These are phyloP conservation scores for Datura wrightii DNA, from an alignment of 257 asterid species.

Conservation along the genomic window DNA sequence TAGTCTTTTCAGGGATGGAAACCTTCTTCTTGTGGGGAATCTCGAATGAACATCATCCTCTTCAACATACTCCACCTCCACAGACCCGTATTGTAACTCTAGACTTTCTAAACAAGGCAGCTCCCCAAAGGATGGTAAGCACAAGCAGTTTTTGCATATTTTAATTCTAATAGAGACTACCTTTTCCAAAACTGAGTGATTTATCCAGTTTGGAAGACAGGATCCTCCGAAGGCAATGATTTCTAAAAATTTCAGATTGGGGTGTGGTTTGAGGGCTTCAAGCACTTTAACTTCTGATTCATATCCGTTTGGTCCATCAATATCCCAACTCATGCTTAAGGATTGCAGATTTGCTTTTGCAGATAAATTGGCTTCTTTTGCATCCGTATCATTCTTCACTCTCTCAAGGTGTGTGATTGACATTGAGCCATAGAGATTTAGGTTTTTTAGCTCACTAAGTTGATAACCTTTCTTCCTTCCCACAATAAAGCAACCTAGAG, in stretches of 20 bases:
- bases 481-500: slow-evolving; percentile 41
- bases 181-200: slow-evolving; percentile 27
- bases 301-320: neutral
- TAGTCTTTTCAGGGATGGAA: slow-evolving; percentile 29
- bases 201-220: slow-evolving; percentile 44
- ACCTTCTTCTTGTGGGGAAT: slow-evolving; percentile 9
- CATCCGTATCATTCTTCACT: slow-evolving; percentile 32
- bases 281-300: slow-evolving; percentile 17
- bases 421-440: slow-evolving; percentile 40
- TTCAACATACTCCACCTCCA: neutral
- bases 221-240: slow-evolving; percentile 36
- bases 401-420: slow-evolving; percentile 37
- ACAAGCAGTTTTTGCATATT: slow-evolving; percentile 19
- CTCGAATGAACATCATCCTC: neutral
- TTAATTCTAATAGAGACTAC: neutral
- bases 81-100: neutral
- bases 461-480: slow-evolving; percentile 34
- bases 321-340: slow-evolving; percentile 29
- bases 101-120: slow-evolving; percentile 30
- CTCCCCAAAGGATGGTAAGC: slow-evolving; percentile 38
- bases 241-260: neutral
- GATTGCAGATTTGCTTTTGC: slow-evolving; percentile 33
- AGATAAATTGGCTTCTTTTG: slow-evolving; percentile 40
- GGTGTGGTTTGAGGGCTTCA: slow-evolving; percentile 42
- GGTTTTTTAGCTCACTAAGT: slow-evolving; percentile 36